Evolutionary conservation across 2,329 filamentous ascomycete species (phyloP), one percentile per base, ranked within the genome.

Genomic region (Seiridium cupressi): DNA sequence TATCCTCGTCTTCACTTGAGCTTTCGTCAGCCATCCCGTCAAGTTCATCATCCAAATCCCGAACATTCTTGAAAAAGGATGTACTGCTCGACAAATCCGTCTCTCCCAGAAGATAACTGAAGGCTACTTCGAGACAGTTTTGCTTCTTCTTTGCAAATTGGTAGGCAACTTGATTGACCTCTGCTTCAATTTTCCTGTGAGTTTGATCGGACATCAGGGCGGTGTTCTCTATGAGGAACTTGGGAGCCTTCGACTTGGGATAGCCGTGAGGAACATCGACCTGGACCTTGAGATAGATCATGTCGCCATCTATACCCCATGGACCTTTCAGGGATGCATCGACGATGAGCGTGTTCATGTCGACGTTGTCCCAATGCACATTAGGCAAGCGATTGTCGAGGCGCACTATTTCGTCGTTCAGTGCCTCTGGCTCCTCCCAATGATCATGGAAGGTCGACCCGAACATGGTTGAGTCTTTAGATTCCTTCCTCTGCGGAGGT

Each of bases 1-100:
- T 79, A 31, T 93, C 91, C 64, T 93, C 91, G 62, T 92, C 89
- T 63, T 92, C 89, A 67, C 91, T 96, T 3, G 92, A 97, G 65
- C 91, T 94, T 64, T 95, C 92, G 60, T 91, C 90, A 36, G 79
- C 82, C 42, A 87, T 73, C 3, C 77, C 84, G 61, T 82, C 84
- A 5, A 84, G 69, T 51, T 81, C 80, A 67, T 86, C 81, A 58
- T 85, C 85, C 6, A 87, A 73, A 64, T 90, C 88, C 64, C 87
- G 82, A 9, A 89, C 84, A 63, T 85, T 85, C 63, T 86, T 85
- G 68, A 89, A 87, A 62, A 85, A 83, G 0, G 81, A 83, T 5
- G 84, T 85, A 67, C 85, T 88, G 48, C 77, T 79, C 54, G 86
- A 82, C 3, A 89, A 76, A 65, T 88, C 83, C 13, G 85, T 78